phyloP scores from a whole-genome alignment of 164 flowering plant genomes.

The Kingdonia uniflora region DNA sequence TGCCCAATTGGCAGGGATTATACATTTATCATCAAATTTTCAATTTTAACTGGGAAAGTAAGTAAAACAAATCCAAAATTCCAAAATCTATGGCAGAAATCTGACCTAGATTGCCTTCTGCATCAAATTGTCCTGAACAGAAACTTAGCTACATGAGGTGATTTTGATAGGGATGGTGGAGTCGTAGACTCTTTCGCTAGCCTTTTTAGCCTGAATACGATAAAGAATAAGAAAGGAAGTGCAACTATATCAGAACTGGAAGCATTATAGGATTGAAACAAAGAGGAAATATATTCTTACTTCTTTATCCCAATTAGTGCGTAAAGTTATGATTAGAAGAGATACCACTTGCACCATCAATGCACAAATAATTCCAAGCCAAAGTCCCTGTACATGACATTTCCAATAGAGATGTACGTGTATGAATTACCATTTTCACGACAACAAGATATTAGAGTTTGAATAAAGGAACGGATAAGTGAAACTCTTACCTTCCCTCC shows the following conservation, averaged over 20 bases:
- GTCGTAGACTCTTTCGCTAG: constrained; percentile 13
- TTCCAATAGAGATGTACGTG: background rate
- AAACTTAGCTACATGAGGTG: background rate
- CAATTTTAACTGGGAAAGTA: no score
- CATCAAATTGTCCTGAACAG: background rate
- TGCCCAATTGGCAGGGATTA: no score
- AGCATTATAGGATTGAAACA: background rate
- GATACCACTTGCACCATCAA: constrained; percentile 35
- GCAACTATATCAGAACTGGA: background rate
- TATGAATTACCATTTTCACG: background rate
- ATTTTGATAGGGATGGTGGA: constrained; percentile 2
- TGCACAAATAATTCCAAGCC: constrained; percentile 63
- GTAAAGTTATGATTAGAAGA: constrained; percentile 30
- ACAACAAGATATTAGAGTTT: background rate
- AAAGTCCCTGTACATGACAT: constrained; percentile 48
- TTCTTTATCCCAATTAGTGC: constrained; percentile 63
- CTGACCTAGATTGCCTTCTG: background rate
- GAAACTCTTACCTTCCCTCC: constrained; percentile 51
- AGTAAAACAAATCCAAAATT: no score
- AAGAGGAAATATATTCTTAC: constrained; percentile 21
- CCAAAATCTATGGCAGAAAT: no score
- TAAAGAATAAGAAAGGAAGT: background rate
- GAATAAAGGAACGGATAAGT: no score
- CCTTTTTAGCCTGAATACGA: constrained; percentile 16
- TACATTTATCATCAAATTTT: no score